Base-by-base conservation (phyloP, 2,329 filamentous ascomycete genomes). In the Fusarium sp. region DNA sequence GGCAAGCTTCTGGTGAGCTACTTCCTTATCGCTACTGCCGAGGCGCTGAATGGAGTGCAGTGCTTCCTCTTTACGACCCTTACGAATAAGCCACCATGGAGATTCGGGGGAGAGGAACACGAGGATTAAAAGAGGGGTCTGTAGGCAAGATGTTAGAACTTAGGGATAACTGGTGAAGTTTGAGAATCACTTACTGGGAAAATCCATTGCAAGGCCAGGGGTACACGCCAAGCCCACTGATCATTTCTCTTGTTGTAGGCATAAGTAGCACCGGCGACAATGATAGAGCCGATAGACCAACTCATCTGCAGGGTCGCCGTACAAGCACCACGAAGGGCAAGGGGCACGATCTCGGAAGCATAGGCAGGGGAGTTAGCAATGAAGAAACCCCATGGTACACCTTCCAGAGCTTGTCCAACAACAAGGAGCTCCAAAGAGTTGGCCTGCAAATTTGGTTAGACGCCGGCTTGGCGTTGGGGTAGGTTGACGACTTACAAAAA, bases 291-390 rank as follows among this genome's bases (percentile, higher is more conserved):
- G 68, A 90, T 87, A 7, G 87, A 86, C 89, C 89, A 91, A 80
- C 87, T 87, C 88, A 90, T 90, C 76, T 91, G 88, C 74, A 90
- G 73, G 80, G 87, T 90, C 72, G 87, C 86, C 3, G 89, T 90
- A 27, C 83, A 84, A 36, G 87, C 85, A 61, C 85, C 88, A 77
- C 89, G 82, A 42, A 91, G 81, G 73, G 81, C 80, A 45, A 91
- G 82, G 0, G 89, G 89, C 5, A 89, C 87, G 56, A 90, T 88
- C 76, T 91, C 89, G 71, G 81, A 82, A 79, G 86, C 87, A 80
- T 90, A 90, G 5, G 88, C 88, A 4, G 88, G 88, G 10, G 88
- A 84, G 77, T 89, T 89, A 72, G 88, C 87, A 66, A 90, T 89
- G 80, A 90, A 90, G 76, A 90, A 86, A 13, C 89, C 89, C 89